Base-by-base conservation (phyloP, 2,329 filamentous ascomycete genomes). In the Clarireedia homoeocarpa region DNA sequence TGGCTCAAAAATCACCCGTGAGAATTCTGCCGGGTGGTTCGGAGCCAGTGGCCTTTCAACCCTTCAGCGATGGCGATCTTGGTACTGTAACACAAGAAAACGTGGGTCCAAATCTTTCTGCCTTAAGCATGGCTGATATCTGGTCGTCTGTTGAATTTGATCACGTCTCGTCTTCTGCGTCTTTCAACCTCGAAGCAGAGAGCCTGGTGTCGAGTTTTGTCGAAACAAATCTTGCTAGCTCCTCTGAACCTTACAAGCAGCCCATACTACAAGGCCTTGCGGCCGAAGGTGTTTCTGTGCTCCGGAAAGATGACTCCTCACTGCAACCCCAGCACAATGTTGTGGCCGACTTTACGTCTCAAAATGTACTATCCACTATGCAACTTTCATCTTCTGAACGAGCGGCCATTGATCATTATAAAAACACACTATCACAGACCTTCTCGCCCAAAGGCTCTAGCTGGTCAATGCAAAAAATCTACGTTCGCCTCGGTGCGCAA, bases 401-500 rank as follows among this genome's bases (percentile, higher is more conserved):
- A 34, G 26, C 9, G n/a, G 52, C 45, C 3, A 38, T 54, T 9
- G 36, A 40, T 15, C 44, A 54, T 10, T 54, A 54, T n/a, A 36
- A 17, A 9, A 15, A 46, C 27, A 39, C 23, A 4, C 44, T 53
- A 14, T 54, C 44, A 15, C 12, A 27, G 3, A 54, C 26, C 24
- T 54, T 48, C 14, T 36, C 45, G 24, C 48, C 52, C 3, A 54
- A 54, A 23, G 20, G 42, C 12, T 45, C 45, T 12, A 36, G 17
- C 10, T 54, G 45, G 44, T 49, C 23, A 24, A 54, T 34, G 9
- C 52, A 54, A n/a, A 45, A 49, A 2, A 49, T 49, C n/a, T 54
- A 49, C 1, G 30, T 54, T 24, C 40, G 34, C 12, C 52, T 54
- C 7, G 45, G 52, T 2, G 45, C 44, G 1, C 52, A 54, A 34